Base-by-base conservation (phyloP, 2,329 filamentous ascomycete genomes). In the Acrocalymma vagum region DNA sequence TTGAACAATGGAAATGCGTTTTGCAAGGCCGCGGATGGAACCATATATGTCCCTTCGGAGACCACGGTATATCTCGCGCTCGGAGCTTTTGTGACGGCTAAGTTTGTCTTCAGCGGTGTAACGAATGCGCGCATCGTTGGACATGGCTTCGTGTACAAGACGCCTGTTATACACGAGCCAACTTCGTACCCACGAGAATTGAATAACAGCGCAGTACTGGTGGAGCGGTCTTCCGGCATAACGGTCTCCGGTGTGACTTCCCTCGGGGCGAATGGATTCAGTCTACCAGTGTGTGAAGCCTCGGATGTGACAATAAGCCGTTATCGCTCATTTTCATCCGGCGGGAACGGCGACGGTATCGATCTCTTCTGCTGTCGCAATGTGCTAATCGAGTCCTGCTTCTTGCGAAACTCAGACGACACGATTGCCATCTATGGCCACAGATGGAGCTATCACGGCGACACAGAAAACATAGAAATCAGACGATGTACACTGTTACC, bases 331-430 rank as follows among this genome's bases (percentile, higher is more conserved):
- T 65, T 65, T 20, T 52, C 38, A 6, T 39, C 41, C 35, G 48
- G 42, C 51, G 63, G 36, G 37, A 64, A 49, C 41, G 46, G 34
- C 6, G 46, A 48, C 24, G 53, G 48, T 15, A 48, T 58, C 17
- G 41, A 53, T 37, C 29, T 55, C 9, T 53, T 46, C 26, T 48
- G 46, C 30, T 46, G 26, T 9, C 25, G 22, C 14, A 23, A 39
- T 10, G 29, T 55, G 11, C 34, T 60, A 1, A 50, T 67, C 5
- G 60, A 72, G 20, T 62, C 58, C 10, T 56, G 56, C 29, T 72
- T 72, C 42, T 39, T 72, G 23, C 60, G 69, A 9, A 72, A 66
- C 38, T 70, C 65, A 2, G 69, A 72, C 33, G 69, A 71, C 35
- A 61, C 38, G 10, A 62, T 71, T 21, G 69, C 69, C 9, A 42